These are phyloP conservation scores for Mycena kentingensis DNA, from an alignment of 768 basidiomycete species.

Conservation along the genomic window DNA sequence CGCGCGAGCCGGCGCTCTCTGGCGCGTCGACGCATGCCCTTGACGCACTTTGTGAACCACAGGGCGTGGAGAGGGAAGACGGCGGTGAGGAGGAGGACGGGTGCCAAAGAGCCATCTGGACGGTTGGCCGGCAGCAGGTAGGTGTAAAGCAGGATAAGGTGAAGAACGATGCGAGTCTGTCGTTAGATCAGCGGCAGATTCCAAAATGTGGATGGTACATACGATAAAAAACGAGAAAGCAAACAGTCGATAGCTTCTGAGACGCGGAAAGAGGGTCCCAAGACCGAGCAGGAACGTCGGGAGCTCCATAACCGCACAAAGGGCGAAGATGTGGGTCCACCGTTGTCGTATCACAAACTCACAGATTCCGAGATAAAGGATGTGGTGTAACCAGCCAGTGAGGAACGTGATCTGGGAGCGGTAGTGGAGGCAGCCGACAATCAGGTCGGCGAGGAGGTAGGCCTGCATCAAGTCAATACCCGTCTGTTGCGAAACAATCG, in stretches of 20 bases:
- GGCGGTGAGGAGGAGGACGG: not conserved
- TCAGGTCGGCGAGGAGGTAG: conserved; percentile 48
- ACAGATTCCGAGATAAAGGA: conserved; percentile 43
- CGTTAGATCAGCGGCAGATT: too few relatives aligned
- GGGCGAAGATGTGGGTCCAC: conserved; percentile 46
- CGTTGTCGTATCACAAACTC: conserved; percentile 37
- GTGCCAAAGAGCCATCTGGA: not conserved
- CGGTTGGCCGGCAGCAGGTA: too few relatives aligned
- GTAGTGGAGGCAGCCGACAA: conserved; percentile 49
- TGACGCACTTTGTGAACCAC: not conserved
- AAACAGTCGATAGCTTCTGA: not conserved
- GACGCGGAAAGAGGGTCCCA: not conserved
- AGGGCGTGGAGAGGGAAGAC: not conserved
- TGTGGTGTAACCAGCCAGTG: conserved; percentile 59
- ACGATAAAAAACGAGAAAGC: not conserved
- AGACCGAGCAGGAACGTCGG: conserved; percentile 3
- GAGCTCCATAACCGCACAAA: conserved; percentile 50
- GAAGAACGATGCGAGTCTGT: too few relatives aligned
- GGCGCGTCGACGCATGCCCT: not conserved
- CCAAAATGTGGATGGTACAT: not conserved
- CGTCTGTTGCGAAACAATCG: not conserved
- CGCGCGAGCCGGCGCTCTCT: not conserved
- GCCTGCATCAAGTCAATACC: conserved; percentile 29
- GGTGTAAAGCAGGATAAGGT: too few relatives aligned
- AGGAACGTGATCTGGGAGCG: conserved; percentile 47